Evolutionary conservation across 345 rosid species (phyloP).

Genomic region (Rhodomyrtus tomentosa): DNA sequence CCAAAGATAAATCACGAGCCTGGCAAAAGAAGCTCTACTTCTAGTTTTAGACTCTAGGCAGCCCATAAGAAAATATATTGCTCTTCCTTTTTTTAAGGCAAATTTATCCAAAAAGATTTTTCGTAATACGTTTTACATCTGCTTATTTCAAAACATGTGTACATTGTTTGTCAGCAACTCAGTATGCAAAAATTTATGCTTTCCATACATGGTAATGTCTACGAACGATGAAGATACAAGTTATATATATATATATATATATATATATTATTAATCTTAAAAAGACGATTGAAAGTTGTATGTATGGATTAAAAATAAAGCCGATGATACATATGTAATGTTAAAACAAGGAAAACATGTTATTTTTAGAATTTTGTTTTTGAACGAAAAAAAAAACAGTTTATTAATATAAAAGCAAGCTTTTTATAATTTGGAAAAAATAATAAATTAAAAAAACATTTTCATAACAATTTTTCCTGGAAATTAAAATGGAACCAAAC

Average conservation of each 20-base stretch:
- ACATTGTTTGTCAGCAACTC: background rate
- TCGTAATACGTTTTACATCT: background rate
- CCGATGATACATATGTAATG: background rate
- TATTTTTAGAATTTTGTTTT: background rate
- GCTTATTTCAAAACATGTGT: background rate
- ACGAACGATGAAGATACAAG: background rate
- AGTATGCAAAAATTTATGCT: background rate
- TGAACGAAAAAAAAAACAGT: background rate
- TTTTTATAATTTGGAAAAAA: background rate
- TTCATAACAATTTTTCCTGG: background rate
- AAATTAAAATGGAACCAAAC: background rate
- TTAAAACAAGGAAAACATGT: background rate
- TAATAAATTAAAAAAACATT: background rate
- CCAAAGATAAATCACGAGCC: background rate
- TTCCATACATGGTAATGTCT: accelerated
- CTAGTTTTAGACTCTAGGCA: background rate
- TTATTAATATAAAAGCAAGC: background rate
- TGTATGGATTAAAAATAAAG: background rate
- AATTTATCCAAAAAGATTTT: background rate
- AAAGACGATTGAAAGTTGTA: background rate
- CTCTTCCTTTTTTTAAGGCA: background rate
- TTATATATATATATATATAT: too few relatives aligned
- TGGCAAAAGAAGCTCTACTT: background rate
- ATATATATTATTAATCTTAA: accelerated
- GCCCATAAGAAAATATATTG: background rate